Base-by-base conservation (phyloP, 352 stramenopile genomes). In the Phytophthora constricta region DNA sequence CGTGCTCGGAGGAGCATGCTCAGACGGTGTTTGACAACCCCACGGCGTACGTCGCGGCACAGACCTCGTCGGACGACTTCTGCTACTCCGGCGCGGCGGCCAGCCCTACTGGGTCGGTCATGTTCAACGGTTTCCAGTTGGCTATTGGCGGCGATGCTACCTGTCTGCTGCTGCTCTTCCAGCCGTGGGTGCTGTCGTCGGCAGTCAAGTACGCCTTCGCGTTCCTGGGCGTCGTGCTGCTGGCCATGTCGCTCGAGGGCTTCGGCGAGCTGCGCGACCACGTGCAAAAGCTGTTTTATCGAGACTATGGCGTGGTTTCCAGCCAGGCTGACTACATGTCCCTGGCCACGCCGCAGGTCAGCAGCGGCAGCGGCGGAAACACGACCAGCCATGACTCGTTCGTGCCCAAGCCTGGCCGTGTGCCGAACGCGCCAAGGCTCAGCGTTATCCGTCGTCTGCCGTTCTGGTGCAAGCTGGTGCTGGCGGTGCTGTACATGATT, bases 91-190 rank as follows among this genome's bases (percentile, higher is more conserved):
- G 80, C 42, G 73, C 77, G 8, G 56, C 68, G 4, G 61, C 70
- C 16, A 58, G 45, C 45, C 76, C 70, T 27, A 72, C 75, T 20
- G 86, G 84, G 5, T 93, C 86, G 3, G 80, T 90, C 70, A 95
- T 95, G 87, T 95, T 93, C 61, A 85, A 93, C 58, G 85, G 85
- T 31, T 93, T 94, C 64, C 86, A 93, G 62, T 63, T 88, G 52
- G 83, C 84, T 27, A 84, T 90, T 25, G 80, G 80, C n/a, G 67
- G 76, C 34, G 64, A 86, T 43, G 67, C 72, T 16, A 82, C 81
- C 39, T 95, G 87, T 54, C 72, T 87, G 27, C 62, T 91, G 70
- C 76, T 95, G 49, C 77, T 93, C 51, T 95, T 95, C 72, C 79
- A 93, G 71, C 79, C 87, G 28, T 93, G 84, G 85, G 72, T 95